phyloP scores from a whole-genome alignment of 768 basidiomycete species.

The Lentinula raphanica region DNA sequence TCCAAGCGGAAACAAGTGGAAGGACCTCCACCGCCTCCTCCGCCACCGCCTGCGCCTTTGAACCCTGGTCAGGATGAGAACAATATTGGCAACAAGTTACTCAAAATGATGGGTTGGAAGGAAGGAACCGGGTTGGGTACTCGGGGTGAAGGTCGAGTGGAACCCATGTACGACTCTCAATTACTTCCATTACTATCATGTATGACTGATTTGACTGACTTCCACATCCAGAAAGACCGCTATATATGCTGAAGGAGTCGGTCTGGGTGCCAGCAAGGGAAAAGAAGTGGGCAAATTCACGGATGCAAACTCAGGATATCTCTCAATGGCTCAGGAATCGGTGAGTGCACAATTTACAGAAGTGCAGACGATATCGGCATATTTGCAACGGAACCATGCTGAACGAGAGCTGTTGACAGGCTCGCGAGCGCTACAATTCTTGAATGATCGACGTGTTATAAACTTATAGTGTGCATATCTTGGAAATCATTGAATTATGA shows the following conservation, averaged over 20 bases:
- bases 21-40: slow-evolving; percentile 58
- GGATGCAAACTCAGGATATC: slow-evolving; percentile 66
- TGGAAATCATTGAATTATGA: too few relatives aligned
- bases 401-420: slow-evolving; percentile 17
- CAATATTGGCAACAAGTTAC: slow-evolving; percentile 87
- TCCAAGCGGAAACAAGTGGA: slow-evolving; percentile 39
- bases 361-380: not conserved
- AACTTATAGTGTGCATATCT: too few relatives aligned
- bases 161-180: slow-evolving; percentile 63
- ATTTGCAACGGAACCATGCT: not conserved
- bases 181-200: too few relatives aligned
- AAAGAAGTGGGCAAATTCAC: slow-evolving; percentile 72
- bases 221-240: slow-evolving; percentile 59
- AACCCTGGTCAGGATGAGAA: slow-evolving; percentile 75
- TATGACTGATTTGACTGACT: slow-evolving; percentile 6
- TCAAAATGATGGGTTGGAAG: slow-evolving; percentile 99
- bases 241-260: slow-evolving; percentile 83
- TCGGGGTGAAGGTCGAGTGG: slow-evolving; percentile 77
- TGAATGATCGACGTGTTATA: too few relatives aligned
- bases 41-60: slow-evolving; percentile 58
- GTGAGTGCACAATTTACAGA: slow-evolving; percentile 30
- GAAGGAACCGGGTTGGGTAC: slow-evolving; percentile 84
- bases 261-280: slow-evolving; percentile 89
- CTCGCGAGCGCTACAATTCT: slow-evolving; percentile 27
- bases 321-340: slow-evolving; percentile 67